Evolutionary conservation across 495 filamentous ascomycete genomes (phyloP).

Genomic region (Aspergillus wentii): DNA sequence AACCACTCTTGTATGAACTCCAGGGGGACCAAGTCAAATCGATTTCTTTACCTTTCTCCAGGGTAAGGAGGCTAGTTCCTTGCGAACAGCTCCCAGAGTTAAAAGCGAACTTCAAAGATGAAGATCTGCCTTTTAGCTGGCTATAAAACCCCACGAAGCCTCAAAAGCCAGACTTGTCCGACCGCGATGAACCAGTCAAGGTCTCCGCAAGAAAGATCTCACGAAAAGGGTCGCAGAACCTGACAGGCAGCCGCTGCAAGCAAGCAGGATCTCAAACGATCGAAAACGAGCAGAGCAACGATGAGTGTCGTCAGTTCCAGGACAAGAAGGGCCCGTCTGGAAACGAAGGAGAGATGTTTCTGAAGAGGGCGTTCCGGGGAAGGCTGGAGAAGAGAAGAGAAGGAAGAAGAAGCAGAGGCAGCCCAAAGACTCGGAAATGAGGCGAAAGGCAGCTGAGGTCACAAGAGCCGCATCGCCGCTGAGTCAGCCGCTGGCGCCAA

Average conservation of each 20-base stretch:
- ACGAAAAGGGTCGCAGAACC: conserved; percentile 39
- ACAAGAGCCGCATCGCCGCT: conserved; percentile 18
- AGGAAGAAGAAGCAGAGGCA: conserved; percentile 1
- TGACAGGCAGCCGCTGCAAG: conserved; percentile 25
- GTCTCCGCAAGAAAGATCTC: conserved; percentile 40
- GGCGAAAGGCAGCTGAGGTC: neutral
- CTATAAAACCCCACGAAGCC: conserved; percentile 21
- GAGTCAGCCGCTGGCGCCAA: conserved; percentile 21
- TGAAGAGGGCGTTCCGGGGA: neutral
- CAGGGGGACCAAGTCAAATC: conserved; percentile 8
- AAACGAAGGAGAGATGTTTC: conserved; percentile 1
- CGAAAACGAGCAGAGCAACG: conserved; percentile 20
- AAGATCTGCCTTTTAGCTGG: conserved; percentile 6
- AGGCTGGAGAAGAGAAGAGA: conserved; percentile 3
- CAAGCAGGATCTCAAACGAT: conserved; percentile 7
- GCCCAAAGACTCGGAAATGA: too few relatives aligned
- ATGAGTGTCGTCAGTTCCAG: conserved; percentile 21
- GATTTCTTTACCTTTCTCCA: conserved; percentile 38
- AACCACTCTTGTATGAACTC: conserved; percentile 3
- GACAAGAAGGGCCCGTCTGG: conserved; percentile 22
- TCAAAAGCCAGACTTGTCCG: conserved; percentile 33
- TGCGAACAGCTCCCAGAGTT: conserved; percentile 10
- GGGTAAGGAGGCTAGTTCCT: conserved; percentile 9
- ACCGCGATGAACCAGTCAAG: conserved; percentile 47
- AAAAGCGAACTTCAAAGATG: conserved; percentile 23